phyloP scores from a whole-genome alignment of 176 grass and related monocot species.

The Zoysia japonica region DNA sequence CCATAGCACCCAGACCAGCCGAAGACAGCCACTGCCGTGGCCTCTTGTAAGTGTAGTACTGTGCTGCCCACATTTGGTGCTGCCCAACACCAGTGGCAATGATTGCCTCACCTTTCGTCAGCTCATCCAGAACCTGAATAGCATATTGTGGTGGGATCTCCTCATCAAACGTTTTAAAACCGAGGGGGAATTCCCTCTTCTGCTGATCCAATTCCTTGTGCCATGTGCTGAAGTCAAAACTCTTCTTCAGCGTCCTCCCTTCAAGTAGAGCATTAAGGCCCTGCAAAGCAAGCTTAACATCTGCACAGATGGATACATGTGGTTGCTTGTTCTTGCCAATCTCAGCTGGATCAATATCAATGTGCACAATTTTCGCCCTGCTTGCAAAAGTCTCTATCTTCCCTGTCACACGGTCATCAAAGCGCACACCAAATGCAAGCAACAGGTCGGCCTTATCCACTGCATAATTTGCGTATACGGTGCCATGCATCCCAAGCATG shows the following conservation, averaged over 20 bases:
- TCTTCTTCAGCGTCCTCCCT: constrained; percentile 33
- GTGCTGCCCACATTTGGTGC: constrained; percentile 95
- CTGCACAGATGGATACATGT: constrained; percentile 86
- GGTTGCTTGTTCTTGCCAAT: constrained; percentile 99
- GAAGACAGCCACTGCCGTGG: constrained; percentile 79
- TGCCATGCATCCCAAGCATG: constrained; percentile 99
- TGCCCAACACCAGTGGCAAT: constrained; percentile 87
- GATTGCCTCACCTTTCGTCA: constrained; percentile 77
- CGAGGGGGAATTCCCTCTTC: constrained; percentile 73
- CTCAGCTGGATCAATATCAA: constrained; percentile 97
- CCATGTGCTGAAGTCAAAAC: constrained; percentile 63
- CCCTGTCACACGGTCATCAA: constrained; percentile 92
- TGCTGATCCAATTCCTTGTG: constrained; percentile 67
- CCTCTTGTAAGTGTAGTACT: constrained; percentile 77
- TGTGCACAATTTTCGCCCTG: constrained; percentile 94
- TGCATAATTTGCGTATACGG: constrained; percentile 87
- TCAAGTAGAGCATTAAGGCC: constrained; percentile 67
- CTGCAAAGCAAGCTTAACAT: constrained; percentile 73
- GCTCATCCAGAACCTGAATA: constrained; percentile 84
- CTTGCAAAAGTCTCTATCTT: constrained; percentile 97
- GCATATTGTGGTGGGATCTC: constrained; percentile 75
- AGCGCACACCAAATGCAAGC: constrained; percentile 94
- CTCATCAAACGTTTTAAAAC: constrained; percentile 69
- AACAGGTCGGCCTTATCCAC: constrained; percentile 90
- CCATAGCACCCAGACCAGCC: constrained; percentile 74